Conservation (phyloP, 495 filamentous ascomycete genomes). For the Cercophora sp. region DNA sequence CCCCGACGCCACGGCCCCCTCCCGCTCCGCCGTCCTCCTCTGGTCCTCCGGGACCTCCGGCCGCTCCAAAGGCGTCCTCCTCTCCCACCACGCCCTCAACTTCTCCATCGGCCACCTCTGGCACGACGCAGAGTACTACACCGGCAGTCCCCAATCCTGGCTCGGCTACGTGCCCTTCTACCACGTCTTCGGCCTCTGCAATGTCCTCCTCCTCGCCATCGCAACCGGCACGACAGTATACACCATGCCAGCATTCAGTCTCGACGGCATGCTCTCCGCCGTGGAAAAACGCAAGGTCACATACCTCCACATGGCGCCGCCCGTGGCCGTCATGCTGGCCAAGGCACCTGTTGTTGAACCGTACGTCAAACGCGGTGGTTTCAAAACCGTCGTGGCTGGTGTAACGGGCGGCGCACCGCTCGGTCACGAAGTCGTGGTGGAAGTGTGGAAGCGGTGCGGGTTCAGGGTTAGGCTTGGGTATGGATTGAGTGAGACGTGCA, state of each 20-base stretch:
- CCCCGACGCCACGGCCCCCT: slow-evolving; percentile 4
- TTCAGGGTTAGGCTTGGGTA: slow-evolving; percentile 69
- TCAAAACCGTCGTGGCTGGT: slow-evolving; percentile 18
- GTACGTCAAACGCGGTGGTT: slow-evolving; percentile 45
- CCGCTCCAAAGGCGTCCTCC: slow-evolving; percentile 72
- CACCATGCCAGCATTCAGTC: slow-evolving; percentile 57
- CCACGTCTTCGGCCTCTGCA: slow-evolving; percentile 33
- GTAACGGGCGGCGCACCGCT: slow-evolving; percentile 61
- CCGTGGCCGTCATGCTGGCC: slow-evolving; percentile 64
- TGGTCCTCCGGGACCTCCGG: slow-evolving; percentile 86
- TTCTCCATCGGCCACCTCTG: slow-evolving; percentile 25
- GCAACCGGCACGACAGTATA: slow-evolving; percentile 54
- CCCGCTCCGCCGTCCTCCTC: slow-evolving; percentile 53
- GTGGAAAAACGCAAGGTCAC: slow-evolving; percentile 49
- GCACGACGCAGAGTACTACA: slow-evolving; percentile 34
- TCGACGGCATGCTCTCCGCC: slow-evolving; percentile 52
- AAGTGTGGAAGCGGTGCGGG: slow-evolving; percentile 57
- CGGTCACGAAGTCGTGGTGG: slow-evolving; percentile 57
- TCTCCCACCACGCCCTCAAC: slow-evolving; percentile 57
- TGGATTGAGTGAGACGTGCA: slow-evolving; percentile 66
- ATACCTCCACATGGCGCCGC: slow-evolving; percentile 64
- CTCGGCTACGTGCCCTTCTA: slow-evolving; percentile 36
- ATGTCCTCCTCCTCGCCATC: slow-evolving; percentile 53
- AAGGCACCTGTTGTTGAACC: slow-evolving; percentile 58
- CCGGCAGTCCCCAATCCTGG: slow-evolving; percentile 53